Percentiles rank a stretch among this genome's conserved stretches.
phyloP scores from a whole-genome alignment of 2,329 filamentous ascomycete genomes.

The Neoarthrinium moseri region DNA sequence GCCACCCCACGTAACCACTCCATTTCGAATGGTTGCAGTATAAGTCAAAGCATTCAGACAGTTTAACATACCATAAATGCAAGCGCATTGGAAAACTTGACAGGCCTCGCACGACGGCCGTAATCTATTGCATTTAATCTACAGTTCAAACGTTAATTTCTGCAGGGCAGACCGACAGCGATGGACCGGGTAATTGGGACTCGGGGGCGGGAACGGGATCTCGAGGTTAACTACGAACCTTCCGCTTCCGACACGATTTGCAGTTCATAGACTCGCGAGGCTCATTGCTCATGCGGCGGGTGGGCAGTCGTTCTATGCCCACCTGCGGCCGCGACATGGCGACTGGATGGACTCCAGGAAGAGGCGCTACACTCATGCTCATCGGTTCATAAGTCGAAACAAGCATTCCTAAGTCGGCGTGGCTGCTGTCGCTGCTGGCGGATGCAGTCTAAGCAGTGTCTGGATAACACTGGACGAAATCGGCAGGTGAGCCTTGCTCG shows the following conservation, averaged over 20 bases:
- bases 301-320: conserved; percentile 75
- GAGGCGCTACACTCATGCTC: conserved; percentile 38
- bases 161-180: background rate
- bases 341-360: conserved; percentile 44
- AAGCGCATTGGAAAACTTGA: conserved; percentile 84
- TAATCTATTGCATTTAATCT: conserved; percentile 92
- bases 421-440: too few relatives aligned
- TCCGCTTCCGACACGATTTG: conserved; percentile 89
- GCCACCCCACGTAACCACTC: too few relatives aligned
- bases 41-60: too few relatives aligned
- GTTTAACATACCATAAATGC: conserved; percentile 72
- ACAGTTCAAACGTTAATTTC: conserved; percentile 8
- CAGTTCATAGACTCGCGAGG: conserved; percentile 88
- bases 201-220: background rate
- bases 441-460: too few relatives aligned
- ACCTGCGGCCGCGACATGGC: conserved; percentile 74
- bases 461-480: too few relatives aligned
- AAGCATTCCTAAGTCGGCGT: conserved; percentile 1
- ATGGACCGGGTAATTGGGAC: conserved; percentile 6
- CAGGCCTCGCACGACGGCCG: conserved; percentile 86
- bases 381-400: conserved; percentile 38
- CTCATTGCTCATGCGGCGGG: conserved; percentile 69
- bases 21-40: too few relatives aligned
- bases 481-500: conserved; percentile 4
- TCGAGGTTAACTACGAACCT: conserved; percentile 54